phyloP scores from a whole-genome alignment of 2,329 filamentous ascomycete genomes.

The Ceratocystiopsis brevicomis region DNA sequence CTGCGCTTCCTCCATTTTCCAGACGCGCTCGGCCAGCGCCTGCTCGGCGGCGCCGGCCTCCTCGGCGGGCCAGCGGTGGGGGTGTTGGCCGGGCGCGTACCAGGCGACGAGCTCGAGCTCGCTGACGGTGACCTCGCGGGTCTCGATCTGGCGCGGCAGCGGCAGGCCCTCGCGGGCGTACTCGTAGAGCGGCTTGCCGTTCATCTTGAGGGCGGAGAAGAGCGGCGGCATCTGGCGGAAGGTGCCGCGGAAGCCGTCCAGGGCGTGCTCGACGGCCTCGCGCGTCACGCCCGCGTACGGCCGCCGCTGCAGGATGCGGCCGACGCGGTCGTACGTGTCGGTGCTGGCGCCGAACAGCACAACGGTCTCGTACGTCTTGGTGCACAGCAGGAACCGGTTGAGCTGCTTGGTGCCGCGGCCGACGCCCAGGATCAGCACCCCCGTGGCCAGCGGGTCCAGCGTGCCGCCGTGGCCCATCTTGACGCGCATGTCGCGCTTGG shows the following conservation, averaged over 20 bases:
- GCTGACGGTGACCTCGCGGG: conserved; percentile 57
- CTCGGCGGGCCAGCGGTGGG: conserved; percentile 58
- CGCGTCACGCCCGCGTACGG: conserved; percentile 66
- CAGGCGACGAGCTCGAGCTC: conserved; percentile 72
- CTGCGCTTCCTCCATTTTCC: conserved; percentile 40
- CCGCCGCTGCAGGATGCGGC: conserved; percentile 60
- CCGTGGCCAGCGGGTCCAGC: conserved; percentile 82
- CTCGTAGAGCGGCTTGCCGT: conserved; percentile 89
- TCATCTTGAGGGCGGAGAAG: conserved; percentile 80
- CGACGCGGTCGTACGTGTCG: conserved; percentile 76
- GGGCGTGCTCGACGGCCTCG: conserved; percentile 56
- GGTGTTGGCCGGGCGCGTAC: conserved; percentile 63
- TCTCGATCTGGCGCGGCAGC: conserved; percentile 68
- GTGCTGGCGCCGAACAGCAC: conserved; percentile 83
- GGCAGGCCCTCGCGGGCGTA: conserved; percentile 81
- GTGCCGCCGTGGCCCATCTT: conserved; percentile 96
- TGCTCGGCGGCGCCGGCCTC: conserved; percentile 62
- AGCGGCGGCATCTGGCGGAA: conserved; percentile 82
- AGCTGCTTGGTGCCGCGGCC: conserved; percentile 77
- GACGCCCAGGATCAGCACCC: conserved; percentile 75
- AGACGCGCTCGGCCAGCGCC: conserved; percentile 54
- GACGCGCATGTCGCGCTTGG: conserved; percentile 46
- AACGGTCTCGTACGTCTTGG: conserved; percentile 80
- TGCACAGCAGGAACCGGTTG: conserved; percentile 62
- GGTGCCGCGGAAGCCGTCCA: conserved; percentile 59